These are phyloP conservation scores for Alternaria angustiovoidea DNA, from an alignment of 2,329 filamentous ascomycete genomes.

Conservation along the genomic window DNA sequence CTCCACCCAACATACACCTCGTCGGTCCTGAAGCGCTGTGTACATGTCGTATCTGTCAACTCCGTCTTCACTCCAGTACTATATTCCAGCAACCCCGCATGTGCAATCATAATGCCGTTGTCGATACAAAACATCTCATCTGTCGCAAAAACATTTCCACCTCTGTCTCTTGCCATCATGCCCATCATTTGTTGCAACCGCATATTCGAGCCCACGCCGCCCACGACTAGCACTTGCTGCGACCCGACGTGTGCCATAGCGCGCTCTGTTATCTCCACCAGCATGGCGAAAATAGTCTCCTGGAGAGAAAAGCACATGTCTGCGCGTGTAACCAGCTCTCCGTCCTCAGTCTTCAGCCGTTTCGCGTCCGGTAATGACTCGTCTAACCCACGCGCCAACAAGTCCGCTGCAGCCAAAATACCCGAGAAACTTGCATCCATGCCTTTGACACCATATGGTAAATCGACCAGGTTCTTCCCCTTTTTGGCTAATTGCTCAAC, in stretches of 20 bases:
- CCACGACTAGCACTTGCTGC: slow-evolving; percentile 89
- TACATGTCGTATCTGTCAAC: slow-evolving; percentile 79
- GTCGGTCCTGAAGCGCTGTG: slow-evolving; percentile 61
- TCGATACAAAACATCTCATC: slow-evolving; percentile 99
- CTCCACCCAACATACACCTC: slow-evolving; percentile 60
- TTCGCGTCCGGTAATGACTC: slow-evolving; percentile 50
- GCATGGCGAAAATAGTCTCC: slow-evolving; percentile 95
- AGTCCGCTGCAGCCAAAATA: slow-evolving; percentile 84
- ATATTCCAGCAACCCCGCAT: slow-evolving; percentile 88
- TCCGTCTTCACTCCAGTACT: slow-evolving; percentile 79
- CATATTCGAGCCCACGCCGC: slow-evolving; percentile 95
- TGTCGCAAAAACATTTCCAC: slow-evolving; percentile 90
- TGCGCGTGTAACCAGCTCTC: slow-evolving; percentile 73
- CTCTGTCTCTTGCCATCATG: slow-evolving; percentile 86
- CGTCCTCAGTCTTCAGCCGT: slow-evolving; percentile 54
- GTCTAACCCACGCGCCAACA: slow-evolving; percentile 73
- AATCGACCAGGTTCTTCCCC: slow-evolving; percentile 75
- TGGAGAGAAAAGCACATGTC: slow-evolving; percentile 95
- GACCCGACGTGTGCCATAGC: slow-evolving; percentile 98
- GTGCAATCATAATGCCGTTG: slow-evolving; percentile 99
- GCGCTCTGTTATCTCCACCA: slow-evolving; percentile 97
- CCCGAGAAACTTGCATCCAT: slow-evolving; percentile 99
- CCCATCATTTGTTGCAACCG: slow-evolving; percentile 98
- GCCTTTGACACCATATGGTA: slow-evolving; percentile 96
- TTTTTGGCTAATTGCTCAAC: slow-evolving; percentile 92